Conservation (phyloP, 371 early-diverging fungal species). For the Mucor indicus region DNA sequence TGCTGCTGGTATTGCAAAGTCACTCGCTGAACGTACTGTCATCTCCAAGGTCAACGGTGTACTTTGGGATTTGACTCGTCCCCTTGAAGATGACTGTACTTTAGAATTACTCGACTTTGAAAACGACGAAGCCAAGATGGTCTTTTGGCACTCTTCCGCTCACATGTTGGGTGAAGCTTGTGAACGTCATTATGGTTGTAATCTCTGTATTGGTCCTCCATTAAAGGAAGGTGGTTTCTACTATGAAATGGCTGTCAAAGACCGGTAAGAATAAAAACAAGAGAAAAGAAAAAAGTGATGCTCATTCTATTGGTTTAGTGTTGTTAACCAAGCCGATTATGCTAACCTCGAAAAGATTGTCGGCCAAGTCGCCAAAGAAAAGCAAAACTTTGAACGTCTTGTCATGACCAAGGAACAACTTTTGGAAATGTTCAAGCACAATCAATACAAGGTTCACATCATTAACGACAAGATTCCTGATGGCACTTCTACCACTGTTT, state of each 20-base stretch:
- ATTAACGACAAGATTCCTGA: slow-evolving; percentile 95
- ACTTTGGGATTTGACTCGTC: slow-evolving; percentile 92
- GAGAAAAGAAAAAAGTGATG: background rate
- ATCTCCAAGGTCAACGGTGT: slow-evolving; percentile 96
- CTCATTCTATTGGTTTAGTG: slow-evolving; percentile 22
- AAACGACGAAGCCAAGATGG: slow-evolving; percentile 88
- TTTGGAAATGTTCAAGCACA: slow-evolving; percentile 97
- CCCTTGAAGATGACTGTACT: slow-evolving; percentile 76
- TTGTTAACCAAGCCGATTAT: slow-evolving; percentile 85
- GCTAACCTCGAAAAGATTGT: slow-evolving; percentile 84
- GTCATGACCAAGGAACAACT: slow-evolving; percentile 89
- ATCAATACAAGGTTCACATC: slow-evolving; percentile 94
- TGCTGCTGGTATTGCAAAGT: slow-evolving; percentile 85
- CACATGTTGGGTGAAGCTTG: slow-evolving; percentile 99
- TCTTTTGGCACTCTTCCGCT: slow-evolving; percentile 99
- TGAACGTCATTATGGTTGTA: slow-evolving; percentile 94
- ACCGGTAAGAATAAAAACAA: slow-evolving; percentile 43
- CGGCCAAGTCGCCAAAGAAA: slow-evolving; percentile 89
- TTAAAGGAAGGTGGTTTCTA: slow-evolving; percentile 99
- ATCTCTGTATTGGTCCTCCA: slow-evolving; percentile 98
- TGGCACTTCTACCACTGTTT: slow-evolving; percentile 94
- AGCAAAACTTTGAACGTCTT: slow-evolving; percentile 94
- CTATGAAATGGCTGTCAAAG: slow-evolving; percentile 94
- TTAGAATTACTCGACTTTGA: slow-evolving; percentile 98
- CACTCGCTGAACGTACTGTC: slow-evolving; percentile 87